phyloP scores from a whole-genome alignment of 805 yeast genomes.

The Monosporozyma solicola region DNA sequence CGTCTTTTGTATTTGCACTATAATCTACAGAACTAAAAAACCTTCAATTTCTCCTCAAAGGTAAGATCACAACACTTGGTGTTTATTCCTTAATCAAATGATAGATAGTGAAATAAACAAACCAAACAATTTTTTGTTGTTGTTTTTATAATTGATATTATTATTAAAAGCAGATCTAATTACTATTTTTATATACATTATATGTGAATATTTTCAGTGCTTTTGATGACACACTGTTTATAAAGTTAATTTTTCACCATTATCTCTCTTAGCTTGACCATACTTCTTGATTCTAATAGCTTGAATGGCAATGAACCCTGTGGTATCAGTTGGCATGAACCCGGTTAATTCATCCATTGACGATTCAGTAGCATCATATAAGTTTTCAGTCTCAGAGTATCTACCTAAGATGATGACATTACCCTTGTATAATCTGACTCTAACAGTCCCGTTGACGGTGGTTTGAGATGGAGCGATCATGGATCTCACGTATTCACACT shows the following conservation, averaged over 20 bases:
- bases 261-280: constrained; percentile 89
- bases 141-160: too few relatives aligned
- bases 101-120: too few relatives aligned
- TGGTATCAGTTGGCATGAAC: constrained; percentile 91
- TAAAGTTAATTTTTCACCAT: constrained; percentile 42
- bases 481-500: constrained; percentile 88
- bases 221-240: constrained; percentile 8
- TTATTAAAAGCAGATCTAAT: not conserved
- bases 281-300: constrained; percentile 97
- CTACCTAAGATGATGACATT: constrained; percentile 78
- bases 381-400: constrained; percentile 89
- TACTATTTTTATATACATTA: not conserved
- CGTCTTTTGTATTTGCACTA: too few relatives aligned
- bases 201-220: too few relatives aligned
- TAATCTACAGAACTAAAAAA: too few relatives aligned
- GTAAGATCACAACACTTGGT: too few relatives aligned
- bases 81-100: too few relatives aligned
- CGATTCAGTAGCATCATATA: constrained; percentile 95
- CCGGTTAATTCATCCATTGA: constrained; percentile 99
- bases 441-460: constrained; percentile 93
- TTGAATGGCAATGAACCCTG: constrained; percentile 97
- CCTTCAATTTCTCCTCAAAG: too few relatives aligned
- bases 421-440: constrained; percentile 92
- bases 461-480: constrained; percentile 93
- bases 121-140: too few relatives aligned